phyloP scores from a whole-genome alignment of 139 green algal species.

The Chlorella sp. region DNA sequence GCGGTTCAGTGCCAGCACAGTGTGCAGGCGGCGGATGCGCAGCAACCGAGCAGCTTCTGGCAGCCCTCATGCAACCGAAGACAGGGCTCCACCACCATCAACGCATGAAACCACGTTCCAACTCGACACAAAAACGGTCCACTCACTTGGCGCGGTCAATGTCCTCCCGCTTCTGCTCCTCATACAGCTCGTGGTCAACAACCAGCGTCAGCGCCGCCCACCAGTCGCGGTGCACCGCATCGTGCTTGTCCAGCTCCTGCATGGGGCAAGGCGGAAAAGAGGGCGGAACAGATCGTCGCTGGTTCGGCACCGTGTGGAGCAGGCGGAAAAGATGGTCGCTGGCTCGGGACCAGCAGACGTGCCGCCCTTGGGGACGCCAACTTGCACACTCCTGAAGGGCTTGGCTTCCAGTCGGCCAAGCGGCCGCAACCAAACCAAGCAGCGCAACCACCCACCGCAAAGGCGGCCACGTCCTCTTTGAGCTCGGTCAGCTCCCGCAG shows the following conservation, averaged over 20 bases:
- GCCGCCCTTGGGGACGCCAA: background rate
- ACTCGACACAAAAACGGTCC: background rate
- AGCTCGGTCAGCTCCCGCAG: slow-evolving; percentile 34
- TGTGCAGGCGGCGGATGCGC: background rate
- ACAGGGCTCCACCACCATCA: background rate
- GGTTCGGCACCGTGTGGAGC: no score
- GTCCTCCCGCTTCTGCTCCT: slow-evolving; percentile 50
- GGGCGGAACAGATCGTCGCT: no score
- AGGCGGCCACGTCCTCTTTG: slow-evolving; percentile 19
- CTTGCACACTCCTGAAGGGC: background rate
- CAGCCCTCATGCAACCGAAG: background rate
- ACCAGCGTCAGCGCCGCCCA: slow-evolving; percentile 73
- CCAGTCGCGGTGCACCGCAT: slow-evolving; percentile 62
- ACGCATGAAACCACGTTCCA: no score
- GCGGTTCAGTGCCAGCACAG: background rate
- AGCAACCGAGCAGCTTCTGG: background rate
- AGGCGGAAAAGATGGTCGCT: no score
- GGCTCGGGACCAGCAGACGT: background rate
- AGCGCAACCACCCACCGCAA: background rate
- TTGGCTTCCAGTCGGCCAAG: background rate
- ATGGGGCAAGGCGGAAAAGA: background rate
- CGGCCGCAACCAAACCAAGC: no score
- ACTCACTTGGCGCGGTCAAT: slow-evolving; percentile 48
- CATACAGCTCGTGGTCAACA: slow-evolving; percentile 43
- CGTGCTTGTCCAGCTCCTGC: slow-evolving; percentile 78